A percentile compares a stretch with the other conserved stretches of the same genome.
These are phyloP conservation scores for Cladorrhinum sp. DNA, from an alignment of 2,329 filamentous ascomycete species.

Conservation along the genomic window DNA sequence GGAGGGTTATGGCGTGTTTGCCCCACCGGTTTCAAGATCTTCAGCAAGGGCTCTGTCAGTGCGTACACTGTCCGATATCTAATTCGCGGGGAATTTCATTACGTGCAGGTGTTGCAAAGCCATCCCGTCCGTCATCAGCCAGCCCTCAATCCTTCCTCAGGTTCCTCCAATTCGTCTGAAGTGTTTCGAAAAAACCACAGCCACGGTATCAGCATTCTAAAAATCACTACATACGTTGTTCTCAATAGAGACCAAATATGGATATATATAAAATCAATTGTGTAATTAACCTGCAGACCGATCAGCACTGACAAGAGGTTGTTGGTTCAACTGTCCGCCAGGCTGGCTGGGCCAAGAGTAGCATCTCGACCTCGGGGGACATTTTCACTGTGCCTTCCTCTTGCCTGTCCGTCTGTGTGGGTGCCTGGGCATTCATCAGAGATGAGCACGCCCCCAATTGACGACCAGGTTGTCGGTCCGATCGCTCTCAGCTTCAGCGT, in stretches of 20 bases:
- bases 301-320: background rate
- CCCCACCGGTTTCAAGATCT: background rate
- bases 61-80: background rate
- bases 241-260: no score
- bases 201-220: background rate
- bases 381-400: background rate
- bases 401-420: background rate
- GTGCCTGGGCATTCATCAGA: background rate
- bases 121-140: background rate
- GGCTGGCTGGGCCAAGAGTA: background rate
- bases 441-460: background rate
- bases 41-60: background rate
- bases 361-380: background rate
- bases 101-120: slow-evolving; percentile 4
- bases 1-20: background rate
- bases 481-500: background rate
- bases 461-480: background rate
- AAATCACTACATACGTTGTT: background rate
- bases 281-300: no score
- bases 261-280: no score
- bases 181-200: background rate
- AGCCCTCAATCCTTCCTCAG: no score
- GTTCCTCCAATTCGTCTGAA: slow-evolving; percentile 2
- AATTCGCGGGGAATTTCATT: slow-evolving; percentile 4
- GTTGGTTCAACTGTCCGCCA: background rate